These are phyloP conservation scores for Amylostereum chailletii DNA, from an alignment of 1,284 basidiomycete species.

Conservation along the genomic window DNA sequence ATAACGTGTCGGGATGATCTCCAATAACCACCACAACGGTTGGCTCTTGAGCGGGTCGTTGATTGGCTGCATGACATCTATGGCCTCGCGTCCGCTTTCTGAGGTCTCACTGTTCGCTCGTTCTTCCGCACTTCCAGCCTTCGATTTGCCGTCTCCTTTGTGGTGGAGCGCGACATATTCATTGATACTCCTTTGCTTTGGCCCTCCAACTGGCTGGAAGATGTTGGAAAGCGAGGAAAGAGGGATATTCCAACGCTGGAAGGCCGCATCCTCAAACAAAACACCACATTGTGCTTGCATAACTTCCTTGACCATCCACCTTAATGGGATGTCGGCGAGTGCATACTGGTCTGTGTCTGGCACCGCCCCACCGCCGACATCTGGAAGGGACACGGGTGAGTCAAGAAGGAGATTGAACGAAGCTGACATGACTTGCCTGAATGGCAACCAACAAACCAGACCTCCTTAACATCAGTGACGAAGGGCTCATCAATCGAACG, in stretches of 20 bases:
- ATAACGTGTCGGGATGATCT: conserved; percentile 29
- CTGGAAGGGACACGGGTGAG: conserved; percentile 23
- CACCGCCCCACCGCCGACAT: conserved; percentile 61
- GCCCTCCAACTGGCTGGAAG: conserved; percentile 1
- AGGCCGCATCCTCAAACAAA: conserved; percentile 35
- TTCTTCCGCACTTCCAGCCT: no score
- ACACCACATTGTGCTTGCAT: conserved; percentile 40
- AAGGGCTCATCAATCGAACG: background rate
- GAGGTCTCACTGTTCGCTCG: no score
- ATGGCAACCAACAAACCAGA: conserved; percentile 60
- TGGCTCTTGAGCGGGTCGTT: conserved; percentile 24
- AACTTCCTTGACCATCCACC: conserved; percentile 65
- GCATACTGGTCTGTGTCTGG: conserved; percentile 29
- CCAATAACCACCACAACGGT: conserved; percentile 33
- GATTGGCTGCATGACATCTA: conserved; percentile 23
- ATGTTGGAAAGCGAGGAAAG: conserved; percentile 1
- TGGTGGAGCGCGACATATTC: conserved; percentile 1
- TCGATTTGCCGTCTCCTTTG: conserved; percentile 6
- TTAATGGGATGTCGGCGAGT: conserved; percentile 54
- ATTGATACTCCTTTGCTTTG: background rate
- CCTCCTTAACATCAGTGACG: conserved; percentile 44
- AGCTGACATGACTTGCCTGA: conserved; percentile 29
- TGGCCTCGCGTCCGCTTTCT: conserved; percentile 10
- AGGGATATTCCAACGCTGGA: conserved; percentile 26
- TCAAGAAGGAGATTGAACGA: background rate